A percentile compares a stretch with the other conserved stretches of the same genome.
Evolutionary conservation across 2,329 filamentous ascomycete genomes (phyloP).

Genomic region (Trichoderma lentiforme): DNA sequence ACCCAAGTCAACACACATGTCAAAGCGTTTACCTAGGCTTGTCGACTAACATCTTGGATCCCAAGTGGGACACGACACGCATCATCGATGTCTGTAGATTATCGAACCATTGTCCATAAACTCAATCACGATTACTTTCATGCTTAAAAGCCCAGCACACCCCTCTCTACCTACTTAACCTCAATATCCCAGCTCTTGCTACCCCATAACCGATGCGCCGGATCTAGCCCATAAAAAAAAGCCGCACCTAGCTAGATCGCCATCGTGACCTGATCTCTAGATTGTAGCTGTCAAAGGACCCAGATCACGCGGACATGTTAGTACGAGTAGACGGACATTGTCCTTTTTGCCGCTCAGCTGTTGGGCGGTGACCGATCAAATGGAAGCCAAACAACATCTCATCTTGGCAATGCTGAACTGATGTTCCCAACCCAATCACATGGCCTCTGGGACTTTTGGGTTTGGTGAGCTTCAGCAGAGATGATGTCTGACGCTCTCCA

Average conservation of each 20-base stretch:
- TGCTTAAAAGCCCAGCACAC: constrained; percentile 20
- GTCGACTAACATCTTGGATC: background rate
- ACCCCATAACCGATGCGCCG: background rate
- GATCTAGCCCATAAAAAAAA: background rate
- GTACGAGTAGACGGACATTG: background rate
- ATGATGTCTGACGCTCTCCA: constrained; percentile 3
- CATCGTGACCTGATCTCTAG: constrained; percentile 7
- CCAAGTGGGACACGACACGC: background rate
- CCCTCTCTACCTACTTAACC: background rate
- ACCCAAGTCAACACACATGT: background rate
- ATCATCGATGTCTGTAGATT: background rate
- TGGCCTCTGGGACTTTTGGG: background rate
- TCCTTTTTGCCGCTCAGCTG: background rate
- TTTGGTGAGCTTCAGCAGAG: background rate
- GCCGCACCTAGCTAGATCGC: constrained; percentile 7
- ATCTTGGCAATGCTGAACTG: too few relatives aligned
- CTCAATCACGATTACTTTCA: background rate
- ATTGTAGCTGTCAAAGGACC: background rate
- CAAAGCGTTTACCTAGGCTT: background rate
- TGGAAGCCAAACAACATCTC: background rate
- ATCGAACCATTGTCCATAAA: background rate
- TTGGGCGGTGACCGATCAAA: background rate
- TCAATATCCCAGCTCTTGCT: background rate
- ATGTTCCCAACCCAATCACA: background rate
- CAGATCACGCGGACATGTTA: constrained; percentile 5